phyloP scores from a whole-genome alignment of 441 rosid genomes.

The Gossypium schwendimanii region DNA sequence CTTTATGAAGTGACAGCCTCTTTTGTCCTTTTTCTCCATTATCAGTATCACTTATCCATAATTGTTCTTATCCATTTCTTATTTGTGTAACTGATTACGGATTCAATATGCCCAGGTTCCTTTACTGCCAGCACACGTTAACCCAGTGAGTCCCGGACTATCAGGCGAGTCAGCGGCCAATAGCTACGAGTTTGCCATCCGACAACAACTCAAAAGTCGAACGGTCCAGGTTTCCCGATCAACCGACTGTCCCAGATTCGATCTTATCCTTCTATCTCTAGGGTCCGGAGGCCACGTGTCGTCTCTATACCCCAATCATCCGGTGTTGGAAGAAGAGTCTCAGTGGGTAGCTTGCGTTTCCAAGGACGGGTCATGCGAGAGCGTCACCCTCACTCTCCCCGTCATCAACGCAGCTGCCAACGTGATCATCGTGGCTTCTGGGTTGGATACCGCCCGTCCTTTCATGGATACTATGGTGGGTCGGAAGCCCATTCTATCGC shows the following conservation, averaged over 20 bases:
- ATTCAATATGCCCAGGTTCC: constrained; percentile 19
- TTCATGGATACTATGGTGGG: constrained; percentile 16
- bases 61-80: not conserved
- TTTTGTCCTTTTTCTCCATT: not conserved
- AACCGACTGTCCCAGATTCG: constrained; percentile 33
- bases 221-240: constrained; percentile 27
- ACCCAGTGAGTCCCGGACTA: constrained; percentile 23
- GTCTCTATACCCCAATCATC: constrained; percentile 14
- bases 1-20: not conserved
- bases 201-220: constrained; percentile 27
- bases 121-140: constrained; percentile 19
- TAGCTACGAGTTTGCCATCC: constrained; percentile 28
- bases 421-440: constrained; percentile 25
- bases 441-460: constrained; percentile 13
- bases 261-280: constrained; percentile 23
- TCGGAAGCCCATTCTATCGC: not conserved
- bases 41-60: not conserved
- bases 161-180: constrained; percentile 28
- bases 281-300: constrained; percentile 21
- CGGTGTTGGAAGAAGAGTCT: constrained; percentile 15
- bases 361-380: not conserved
- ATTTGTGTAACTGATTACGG: not conserved
- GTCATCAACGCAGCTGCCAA: constrained; percentile 27
- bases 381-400: constrained; percentile 23
- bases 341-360: constrained; percentile 22